Percentiles rank a stretch among this genome's conserved stretches.
phyloP scores from a whole-genome alignment of 2,329 filamentous ascomycete genomes.

The Corniculantispora saksenae region DNA sequence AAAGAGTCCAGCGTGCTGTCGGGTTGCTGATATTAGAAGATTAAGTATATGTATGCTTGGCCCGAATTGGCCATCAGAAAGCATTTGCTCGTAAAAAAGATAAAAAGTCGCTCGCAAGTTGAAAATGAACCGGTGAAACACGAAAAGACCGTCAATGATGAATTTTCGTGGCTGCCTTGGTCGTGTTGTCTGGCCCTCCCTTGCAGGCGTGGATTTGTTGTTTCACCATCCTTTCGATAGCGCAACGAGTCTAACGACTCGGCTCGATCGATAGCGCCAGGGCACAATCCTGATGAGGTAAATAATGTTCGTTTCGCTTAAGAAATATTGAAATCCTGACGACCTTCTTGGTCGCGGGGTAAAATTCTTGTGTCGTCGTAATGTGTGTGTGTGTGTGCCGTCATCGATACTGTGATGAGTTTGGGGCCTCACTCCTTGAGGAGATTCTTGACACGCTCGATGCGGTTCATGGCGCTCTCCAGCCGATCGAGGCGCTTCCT shows the following conservation, averaged over 20 bases:
- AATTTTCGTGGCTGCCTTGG: no score
- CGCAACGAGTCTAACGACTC: not conserved
- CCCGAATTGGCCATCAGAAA: not conserved
- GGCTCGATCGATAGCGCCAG: not conserved
- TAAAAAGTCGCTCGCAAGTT: slow-evolving; percentile 2
- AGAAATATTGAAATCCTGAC: not conserved
- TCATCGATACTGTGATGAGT: no score
- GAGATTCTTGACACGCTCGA: slow-evolving; percentile 68
- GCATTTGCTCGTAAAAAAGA: not conserved
- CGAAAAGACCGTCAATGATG: not conserved
- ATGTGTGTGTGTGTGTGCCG: no score
- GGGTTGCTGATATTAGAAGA: not conserved
- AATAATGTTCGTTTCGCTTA: not conserved
- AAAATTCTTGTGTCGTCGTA: not conserved
- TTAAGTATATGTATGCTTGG: not conserved
- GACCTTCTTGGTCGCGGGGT: not conserved
- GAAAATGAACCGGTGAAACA: not conserved
- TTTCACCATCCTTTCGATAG: slow-evolving; percentile 9
- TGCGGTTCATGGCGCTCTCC: slow-evolving; percentile 69
- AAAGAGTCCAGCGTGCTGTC: not conserved
- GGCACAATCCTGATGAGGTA: not conserved
- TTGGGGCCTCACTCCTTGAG: slow-evolving; percentile 40
- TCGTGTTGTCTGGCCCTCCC: not conserved
- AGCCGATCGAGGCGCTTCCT: slow-evolving; percentile 66
- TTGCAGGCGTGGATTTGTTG: slow-evolving; percentile 1